Evolutionary conservation across 129 eudicot genomes (phyloP), one percentile per base, ranked within the genome.

Genomic region (Deinandra increscens): DNA sequence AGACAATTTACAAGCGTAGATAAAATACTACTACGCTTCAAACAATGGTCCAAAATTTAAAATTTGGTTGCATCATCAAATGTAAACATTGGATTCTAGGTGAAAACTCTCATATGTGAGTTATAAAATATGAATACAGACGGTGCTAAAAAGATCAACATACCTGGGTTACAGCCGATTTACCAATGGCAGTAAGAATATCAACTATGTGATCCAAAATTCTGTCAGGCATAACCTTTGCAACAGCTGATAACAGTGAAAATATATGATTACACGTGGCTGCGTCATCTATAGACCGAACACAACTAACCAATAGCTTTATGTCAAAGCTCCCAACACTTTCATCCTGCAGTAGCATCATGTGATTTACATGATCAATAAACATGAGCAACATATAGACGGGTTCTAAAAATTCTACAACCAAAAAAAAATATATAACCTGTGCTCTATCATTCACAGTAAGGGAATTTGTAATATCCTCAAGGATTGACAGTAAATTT

Each of bases 91-190:
- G 38, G 23, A 36, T 4, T 31, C 22, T 48, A 7, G 71, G 70
- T 48, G 29, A 46, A 45, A 60, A 20, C 12, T 33, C 38, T 45
- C 49, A 49, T 3, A 10, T 6, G 9, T 64, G 15, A 22, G 20
- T 22, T 20, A 29, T 5, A 15, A 65, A 39, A 11, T 9, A 36
- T 33, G 5, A 13, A 56, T 48, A 41, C 64, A 68, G 31, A 3
- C 29, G 38, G n/a, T n/a, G 56, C 34, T 18, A 53, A 15, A 64
- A 62, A 19, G 54, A 49, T 14, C 11, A 33, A 44, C 44, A 80
- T 39, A 87, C 96, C 94, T 92, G 96, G 45, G 84, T 81, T 44
- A 88, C 83, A 61, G 96, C 85, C 41, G 95, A 84, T 74, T 88
- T 85, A 23, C 86, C 85, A 18, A 81, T 76, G 51, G 82, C 79